Conservation (phyloP, 345 rosid species). For the Crucihimalaya himalaica region DNA sequence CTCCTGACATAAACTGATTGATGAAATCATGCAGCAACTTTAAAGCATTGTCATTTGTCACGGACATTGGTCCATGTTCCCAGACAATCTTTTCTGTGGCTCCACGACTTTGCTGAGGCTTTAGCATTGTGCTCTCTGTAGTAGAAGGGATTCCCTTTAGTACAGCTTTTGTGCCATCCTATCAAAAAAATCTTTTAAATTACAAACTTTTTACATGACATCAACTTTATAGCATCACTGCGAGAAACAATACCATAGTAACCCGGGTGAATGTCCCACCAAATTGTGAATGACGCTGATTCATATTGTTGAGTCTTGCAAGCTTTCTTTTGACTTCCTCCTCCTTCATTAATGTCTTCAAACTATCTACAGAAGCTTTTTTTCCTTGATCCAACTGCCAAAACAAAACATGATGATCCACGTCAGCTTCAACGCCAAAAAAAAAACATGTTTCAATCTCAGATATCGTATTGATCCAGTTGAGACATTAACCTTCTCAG, state of each 20-base stretch:
- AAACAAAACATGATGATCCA: slow-evolving; percentile 12
- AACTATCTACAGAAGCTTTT: slow-evolving; percentile 55
- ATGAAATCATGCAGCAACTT: slow-evolving; percentile 74
- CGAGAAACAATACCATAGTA: slow-evolving; percentile 61
- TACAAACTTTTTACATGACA: background rate
- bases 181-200: slow-evolving; percentile 27
- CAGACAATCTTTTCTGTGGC: slow-evolving; percentile 57
- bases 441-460: background rate
- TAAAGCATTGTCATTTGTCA: slow-evolving; percentile 54
- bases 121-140: slow-evolving; percentile 43
- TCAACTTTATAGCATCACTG: slow-evolving; percentile 11
- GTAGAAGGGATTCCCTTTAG: slow-evolving; percentile 61
- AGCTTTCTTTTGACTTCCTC: slow-evolving; percentile 68
- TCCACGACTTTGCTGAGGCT: slow-evolving; percentile 51
- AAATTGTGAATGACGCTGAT: slow-evolving; percentile 72
- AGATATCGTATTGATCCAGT: slow-evolving; percentile 13
- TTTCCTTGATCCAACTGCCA: slow-evolving; percentile 51
- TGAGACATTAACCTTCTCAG: slow-evolving; percentile 52
- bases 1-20: slow-evolving; percentile 78
- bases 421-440: slow-evolving; percentile 1
- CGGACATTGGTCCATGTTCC: slow-evolving; percentile 60
- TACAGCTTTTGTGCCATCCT: slow-evolving; percentile 90
- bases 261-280: slow-evolving; percentile 83
- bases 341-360: slow-evolving; percentile 73
- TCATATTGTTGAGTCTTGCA: slow-evolving; percentile 48